phyloP scores from a whole-genome alignment of 345 rosid genomes.

The Rhodamnia rubescens region DNA sequence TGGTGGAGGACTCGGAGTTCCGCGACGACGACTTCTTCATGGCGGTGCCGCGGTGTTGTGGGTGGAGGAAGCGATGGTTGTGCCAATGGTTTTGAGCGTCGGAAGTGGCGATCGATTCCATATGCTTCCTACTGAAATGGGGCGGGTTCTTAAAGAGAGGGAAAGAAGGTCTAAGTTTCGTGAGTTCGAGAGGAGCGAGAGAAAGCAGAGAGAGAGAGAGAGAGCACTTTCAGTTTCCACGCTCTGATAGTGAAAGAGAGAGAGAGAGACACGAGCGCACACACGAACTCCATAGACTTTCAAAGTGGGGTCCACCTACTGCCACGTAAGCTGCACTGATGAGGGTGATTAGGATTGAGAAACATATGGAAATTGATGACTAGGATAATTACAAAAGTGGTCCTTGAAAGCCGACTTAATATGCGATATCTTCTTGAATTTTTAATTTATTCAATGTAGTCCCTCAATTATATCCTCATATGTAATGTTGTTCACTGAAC shows the following conservation, averaged over 20 bases:
- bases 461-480: no score
- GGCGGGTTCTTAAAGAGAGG: background rate
- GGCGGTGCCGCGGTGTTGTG: background rate
- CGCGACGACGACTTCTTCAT: constrained; percentile 64
- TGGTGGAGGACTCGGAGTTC: constrained; percentile 36
- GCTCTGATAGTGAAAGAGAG: background rate
- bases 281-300: no score
- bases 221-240: background rate
- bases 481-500: fast-evolving
- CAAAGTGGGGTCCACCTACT: background rate
- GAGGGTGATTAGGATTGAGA: no score
- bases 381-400: no score
- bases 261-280: fast-evolving
- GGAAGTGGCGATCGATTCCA: background rate
- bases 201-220: background rate
- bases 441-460: no score
- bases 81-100: background rate
- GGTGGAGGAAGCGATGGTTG: background rate
- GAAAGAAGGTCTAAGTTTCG: background rate
- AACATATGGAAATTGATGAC: no score
- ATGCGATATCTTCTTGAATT: no score
- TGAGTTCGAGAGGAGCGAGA: background rate
- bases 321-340: background rate
- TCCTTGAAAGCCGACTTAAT: no score
- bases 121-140: background rate